phyloP scores from a whole-genome alignment of 1,139 yeast species.

The Lodderomyces jiufengensis region DNA sequence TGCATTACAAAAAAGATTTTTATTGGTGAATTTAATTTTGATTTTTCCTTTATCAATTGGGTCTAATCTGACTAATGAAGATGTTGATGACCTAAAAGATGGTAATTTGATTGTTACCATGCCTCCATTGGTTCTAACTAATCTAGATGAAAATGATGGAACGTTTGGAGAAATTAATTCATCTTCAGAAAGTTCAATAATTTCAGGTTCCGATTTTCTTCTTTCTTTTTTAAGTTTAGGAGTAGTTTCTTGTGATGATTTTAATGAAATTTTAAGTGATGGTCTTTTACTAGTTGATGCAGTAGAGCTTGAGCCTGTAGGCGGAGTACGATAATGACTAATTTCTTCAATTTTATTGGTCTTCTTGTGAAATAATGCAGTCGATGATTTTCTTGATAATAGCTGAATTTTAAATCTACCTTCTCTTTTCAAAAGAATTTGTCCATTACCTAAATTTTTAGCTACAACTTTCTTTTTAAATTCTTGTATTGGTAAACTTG shows the following conservation, averaged over 20 bases:
- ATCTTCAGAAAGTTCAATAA: too few relatives aligned
- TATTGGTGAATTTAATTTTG: neutral
- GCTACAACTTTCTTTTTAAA: conserved; percentile 59
- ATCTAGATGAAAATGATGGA: neutral
- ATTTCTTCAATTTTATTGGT: conserved; percentile 2
- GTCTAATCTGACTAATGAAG: too few relatives aligned
- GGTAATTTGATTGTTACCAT: conserved; percentile 9
- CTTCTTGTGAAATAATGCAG: conserved; percentile 7
- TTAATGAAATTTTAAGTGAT: conserved; percentile 17
- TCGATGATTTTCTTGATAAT: conserved; percentile 19
- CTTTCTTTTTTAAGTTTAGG: neutral
- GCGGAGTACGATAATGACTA: too few relatives aligned
- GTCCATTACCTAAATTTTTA: conserved; percentile 45
- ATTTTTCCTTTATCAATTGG: neutral
- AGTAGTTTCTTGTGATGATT: conserved; percentile 3
- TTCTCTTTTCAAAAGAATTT: conserved; percentile 40
- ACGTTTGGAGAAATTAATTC: neutral
- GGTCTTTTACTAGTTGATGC: conserved; percentile 3
- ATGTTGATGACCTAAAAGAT: neutral
- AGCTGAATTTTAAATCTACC: conserved; percentile 46
- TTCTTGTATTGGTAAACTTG: conserved; percentile 50
- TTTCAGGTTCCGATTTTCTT: too few relatives aligned
- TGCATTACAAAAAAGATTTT: neutral
- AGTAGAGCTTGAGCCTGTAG: too few relatives aligned
- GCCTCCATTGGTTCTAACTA: conserved; percentile 14